phyloP scores from a whole-genome alignment of 1,139 yeast genomes.

The Geotrichum siamense region DNA sequence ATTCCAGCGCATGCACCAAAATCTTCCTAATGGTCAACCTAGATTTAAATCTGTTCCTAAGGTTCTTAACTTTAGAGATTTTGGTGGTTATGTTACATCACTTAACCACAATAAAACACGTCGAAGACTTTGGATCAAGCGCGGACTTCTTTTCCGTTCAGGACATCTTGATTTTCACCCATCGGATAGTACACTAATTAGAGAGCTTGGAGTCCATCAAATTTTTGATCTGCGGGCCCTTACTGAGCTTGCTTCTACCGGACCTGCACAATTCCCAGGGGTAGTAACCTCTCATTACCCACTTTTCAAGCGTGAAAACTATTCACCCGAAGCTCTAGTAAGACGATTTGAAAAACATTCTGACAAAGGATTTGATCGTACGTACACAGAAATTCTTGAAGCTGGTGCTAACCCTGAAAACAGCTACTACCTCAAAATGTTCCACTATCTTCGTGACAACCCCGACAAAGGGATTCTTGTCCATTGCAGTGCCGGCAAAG shows the following conservation, averaged over 20 bases:
- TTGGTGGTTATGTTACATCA: constrained; percentile 64
- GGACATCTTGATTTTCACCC: constrained; percentile 36
- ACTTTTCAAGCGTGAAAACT: constrained; percentile 48
- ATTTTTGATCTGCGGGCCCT: constrained; percentile 66
- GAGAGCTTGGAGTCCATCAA: constrained; percentile 43
- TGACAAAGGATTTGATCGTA: constrained; percentile 57
- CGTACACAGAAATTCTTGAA: constrained; percentile 53
- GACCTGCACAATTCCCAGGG: constrained; percentile 17
- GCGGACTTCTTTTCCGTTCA: constrained; percentile 53
- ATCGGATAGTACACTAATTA: background rate
- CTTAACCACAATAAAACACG: constrained; percentile 6
- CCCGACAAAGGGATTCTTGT: constrained; percentile 49
- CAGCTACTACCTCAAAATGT: constrained; percentile 42
- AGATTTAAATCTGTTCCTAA: constrained; percentile 35
- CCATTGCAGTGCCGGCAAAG: constrained; percentile 86
- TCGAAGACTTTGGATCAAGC: constrained; percentile 38
- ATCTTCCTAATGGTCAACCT: constrained; percentile 8
- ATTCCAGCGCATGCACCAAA: constrained; percentile 37
- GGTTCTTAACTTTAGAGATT: constrained; percentile 64
- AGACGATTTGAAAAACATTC: constrained; percentile 51
- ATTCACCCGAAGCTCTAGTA: constrained; percentile 62
- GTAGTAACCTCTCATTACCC: constrained; percentile 49
- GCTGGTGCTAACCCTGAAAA: constrained; percentile 15
- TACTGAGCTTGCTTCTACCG: constrained; percentile 48
- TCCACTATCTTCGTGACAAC: constrained; percentile 48